A percentile compares a stretch with the other conserved stretches of the same genome.
These are phyloP conservation scores for Pythium biforme DNA, from an alignment of 352 stramenopile species.

Conservation along the genomic window DNA sequence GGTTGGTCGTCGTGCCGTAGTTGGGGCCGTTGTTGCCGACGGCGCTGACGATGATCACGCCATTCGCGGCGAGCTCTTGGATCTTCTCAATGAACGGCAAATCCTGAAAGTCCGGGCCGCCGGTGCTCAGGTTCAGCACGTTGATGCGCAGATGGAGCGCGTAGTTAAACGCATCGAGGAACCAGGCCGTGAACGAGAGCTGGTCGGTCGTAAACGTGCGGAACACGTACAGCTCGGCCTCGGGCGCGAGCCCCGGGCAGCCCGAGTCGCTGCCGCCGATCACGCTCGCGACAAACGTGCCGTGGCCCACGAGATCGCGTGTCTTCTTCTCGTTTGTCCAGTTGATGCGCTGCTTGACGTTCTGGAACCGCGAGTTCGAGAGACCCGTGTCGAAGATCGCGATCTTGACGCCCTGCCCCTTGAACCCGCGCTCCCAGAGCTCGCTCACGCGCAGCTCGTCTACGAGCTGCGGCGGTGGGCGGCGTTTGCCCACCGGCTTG, in stretches of 20 bases:
- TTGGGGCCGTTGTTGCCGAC: conserved; percentile 84
- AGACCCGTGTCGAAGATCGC: conserved; percentile 88
- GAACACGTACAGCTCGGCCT: conserved; percentile 78
- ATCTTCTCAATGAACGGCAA: conserved; percentile 89
- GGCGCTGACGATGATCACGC: conserved; percentile 72
- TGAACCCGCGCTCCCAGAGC: conserved; percentile 60
- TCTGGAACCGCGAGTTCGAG: conserved; percentile 43
- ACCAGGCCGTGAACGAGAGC: conserved; percentile 89
- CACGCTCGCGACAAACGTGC: conserved; percentile 82
- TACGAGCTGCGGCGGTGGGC: conserved; percentile 35
- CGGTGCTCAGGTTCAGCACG: conserved; percentile 86
- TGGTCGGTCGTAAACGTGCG: conserved; percentile 86
- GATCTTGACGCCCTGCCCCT: conserved; percentile 75
- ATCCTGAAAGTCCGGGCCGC: conserved; percentile 83
- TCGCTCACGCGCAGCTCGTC: conserved; percentile 52
- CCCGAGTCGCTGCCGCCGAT: conserved; percentile 53
- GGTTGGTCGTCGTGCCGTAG: conserved; percentile 84
- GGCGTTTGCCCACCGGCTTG: conserved; percentile 27
- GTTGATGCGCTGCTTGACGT: conserved; percentile 80
- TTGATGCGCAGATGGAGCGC: conserved; percentile 72
- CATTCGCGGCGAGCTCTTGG: conserved; percentile 72
- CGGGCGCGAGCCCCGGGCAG: conserved; percentile 78
- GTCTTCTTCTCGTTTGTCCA: conserved; percentile 86
- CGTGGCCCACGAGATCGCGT: conserved; percentile 72
- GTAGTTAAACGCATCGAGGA: conserved; percentile 91